Conservation (phyloP, 1,284 basidiomycete genomes). For the Neotropicomus parvogracilis region DNA sequence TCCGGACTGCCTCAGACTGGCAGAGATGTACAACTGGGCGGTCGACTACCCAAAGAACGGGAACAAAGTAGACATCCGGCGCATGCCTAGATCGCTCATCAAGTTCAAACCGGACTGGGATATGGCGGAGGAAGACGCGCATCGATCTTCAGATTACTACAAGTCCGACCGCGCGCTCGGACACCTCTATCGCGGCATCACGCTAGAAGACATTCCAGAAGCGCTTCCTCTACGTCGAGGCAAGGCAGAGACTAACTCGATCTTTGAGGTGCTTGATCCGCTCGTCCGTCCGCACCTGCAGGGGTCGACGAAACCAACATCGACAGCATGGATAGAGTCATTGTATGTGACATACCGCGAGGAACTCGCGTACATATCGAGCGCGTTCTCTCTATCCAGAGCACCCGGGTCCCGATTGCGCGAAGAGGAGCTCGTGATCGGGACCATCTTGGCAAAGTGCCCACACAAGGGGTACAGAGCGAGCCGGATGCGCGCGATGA, state of each 20-base stretch:
- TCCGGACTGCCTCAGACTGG: slow-evolving; percentile 56
- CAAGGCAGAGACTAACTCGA: slow-evolving; percentile 42
- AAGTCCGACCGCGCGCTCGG: slow-evolving; percentile 65
- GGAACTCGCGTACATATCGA: slow-evolving; percentile 65
- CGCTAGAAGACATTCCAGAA: slow-evolving; percentile 40
- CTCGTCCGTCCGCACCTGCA: slow-evolving; percentile 39
- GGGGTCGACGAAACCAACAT: slow-evolving; percentile 10
- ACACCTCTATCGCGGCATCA: slow-evolving; percentile 59
- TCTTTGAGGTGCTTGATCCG: slow-evolving; percentile 44
- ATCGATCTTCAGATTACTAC: slow-evolving; percentile 65
- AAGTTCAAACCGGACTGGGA: slow-evolving; percentile 76
- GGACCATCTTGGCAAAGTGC: slow-evolving; percentile 67
- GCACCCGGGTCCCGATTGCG: slow-evolving; percentile 51
- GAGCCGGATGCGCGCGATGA: slow-evolving; percentile 62
- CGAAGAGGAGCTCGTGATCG: slow-evolving; percentile 72
- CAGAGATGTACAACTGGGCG: slow-evolving; percentile 62
- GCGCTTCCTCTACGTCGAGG: slow-evolving; percentile 22
- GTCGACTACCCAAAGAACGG: slow-evolving; percentile 77
- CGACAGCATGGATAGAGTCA: slow-evolving; percentile 30
- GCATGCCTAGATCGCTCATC: slow-evolving; percentile 51
- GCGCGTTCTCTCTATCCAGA: slow-evolving; percentile 64
- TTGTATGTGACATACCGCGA: slow-evolving; percentile 54
- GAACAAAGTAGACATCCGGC: slow-evolving; percentile 53
- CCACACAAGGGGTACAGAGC: slow-evolving; percentile 56
- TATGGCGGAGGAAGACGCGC: slow-evolving; percentile 56